Evolutionary conservation across 2,329 filamentous ascomycete genomes (phyloP), one percentile per base, ranked within the genome.

Genomic region (Thermoascus crustaceus): DNA sequence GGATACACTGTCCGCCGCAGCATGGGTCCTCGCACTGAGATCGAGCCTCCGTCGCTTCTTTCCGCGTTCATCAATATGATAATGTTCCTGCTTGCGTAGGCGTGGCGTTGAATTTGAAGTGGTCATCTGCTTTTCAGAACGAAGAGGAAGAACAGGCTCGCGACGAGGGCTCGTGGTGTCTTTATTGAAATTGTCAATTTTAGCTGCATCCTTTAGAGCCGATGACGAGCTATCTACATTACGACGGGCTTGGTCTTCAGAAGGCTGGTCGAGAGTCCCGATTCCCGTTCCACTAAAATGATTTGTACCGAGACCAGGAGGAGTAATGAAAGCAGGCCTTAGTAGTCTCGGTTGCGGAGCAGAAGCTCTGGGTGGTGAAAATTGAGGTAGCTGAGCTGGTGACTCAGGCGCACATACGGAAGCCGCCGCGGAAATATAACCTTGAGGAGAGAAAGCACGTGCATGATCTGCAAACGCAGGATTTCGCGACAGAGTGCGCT

Each of bases 1-100:
- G 5, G 29, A 23, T 18, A 30, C n/a, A 14, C 33, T 17, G 8
- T 35, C 35, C 27, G n/a, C 16, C 19, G 27, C 13, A 16, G 27
- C 14, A 4, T 42, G 25, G 10, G 35, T 33, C 16, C 29, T 17
- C 20, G 41, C 7, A 11, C 17, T 34, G 3, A 54, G 41, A 26
- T 53, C 40, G 4, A 59, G 42, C 19, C 41, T 54, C 18, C 57
- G 49, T 13, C 55, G 49, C 38, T 58, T 61, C 33, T 37, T 54
- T 10, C 57, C 53, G 6, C 44, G 33, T 18, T 31, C 35, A 37
- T 55, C 51, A 26, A 56, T 20, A 20, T 50, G 30, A 19, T 43
- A 31, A 26, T 50, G 39, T 32, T 59, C 55, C 10, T 48, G 34
- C 3, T 36, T 17, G 4, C 51, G 50, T 19, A 38, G 16, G 7